phyloP scores from a whole-genome alignment of 2,329 filamentous ascomycete species.

The Diaporthe eres region DNA sequence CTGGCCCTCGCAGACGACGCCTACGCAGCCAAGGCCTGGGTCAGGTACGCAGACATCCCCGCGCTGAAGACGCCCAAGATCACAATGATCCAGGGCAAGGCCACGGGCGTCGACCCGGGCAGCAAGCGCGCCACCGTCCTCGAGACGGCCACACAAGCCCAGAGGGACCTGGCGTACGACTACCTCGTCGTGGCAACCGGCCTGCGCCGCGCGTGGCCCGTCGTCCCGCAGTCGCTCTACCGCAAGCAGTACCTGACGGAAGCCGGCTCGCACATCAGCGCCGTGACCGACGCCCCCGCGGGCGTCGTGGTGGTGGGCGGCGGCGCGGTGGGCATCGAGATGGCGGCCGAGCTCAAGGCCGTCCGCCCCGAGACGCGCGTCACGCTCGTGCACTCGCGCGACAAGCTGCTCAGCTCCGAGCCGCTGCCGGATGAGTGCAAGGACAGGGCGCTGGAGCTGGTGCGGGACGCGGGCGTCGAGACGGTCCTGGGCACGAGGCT shows the following conservation, averaged over 20 bases:
- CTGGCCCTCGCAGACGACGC: slow-evolving; percentile 75
- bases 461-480: slow-evolving; percentile 75
- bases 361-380: slow-evolving; percentile 75
- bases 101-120: slow-evolving; percentile 71
- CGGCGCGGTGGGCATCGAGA: slow-evolving; percentile 84
- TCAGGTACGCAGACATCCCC: slow-evolving; percentile 75
- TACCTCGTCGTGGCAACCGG: slow-evolving; percentile 82
- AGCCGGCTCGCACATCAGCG: slow-evolving; percentile 70
- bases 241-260: slow-evolving; percentile 76
- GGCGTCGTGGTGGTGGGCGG: slow-evolving; percentile 83
- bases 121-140: slow-evolving; percentile 72
- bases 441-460: slow-evolving; percentile 69
- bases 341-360: slow-evolving; percentile 83
- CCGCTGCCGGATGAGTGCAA: slow-evolving; percentile 79
- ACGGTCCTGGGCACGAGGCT: slow-evolving; percentile 74
- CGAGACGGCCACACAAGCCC: slow-evolving; percentile 60
- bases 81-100: slow-evolving; percentile 75
- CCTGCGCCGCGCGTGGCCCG: slow-evolving; percentile 78
- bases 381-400: slow-evolving; percentile 81
- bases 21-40: slow-evolving; percentile 79
- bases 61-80: slow-evolving; percentile 75
- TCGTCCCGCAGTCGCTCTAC: slow-evolving; percentile 76
- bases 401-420: slow-evolving; percentile 80
- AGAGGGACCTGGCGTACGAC: slow-evolving; percentile 72
- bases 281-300: slow-evolving; percentile 65